Percentiles rank a stretch among this genome's conserved stretches.
Conservation (phyloP, 192 early-diverging fungal genomes). For the Lobosporangium transversale region DNA sequence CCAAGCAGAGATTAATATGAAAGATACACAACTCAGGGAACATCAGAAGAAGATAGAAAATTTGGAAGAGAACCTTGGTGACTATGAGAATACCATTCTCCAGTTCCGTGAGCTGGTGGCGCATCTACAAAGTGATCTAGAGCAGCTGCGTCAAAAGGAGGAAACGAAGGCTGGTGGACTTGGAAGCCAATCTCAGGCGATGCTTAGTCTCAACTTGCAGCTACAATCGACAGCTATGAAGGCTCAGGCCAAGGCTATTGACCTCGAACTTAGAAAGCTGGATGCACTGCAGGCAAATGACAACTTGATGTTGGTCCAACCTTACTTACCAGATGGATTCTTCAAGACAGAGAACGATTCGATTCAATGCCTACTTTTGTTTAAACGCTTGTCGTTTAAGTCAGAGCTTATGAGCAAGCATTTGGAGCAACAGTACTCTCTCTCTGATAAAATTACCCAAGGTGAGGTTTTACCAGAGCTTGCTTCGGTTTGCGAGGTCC, state of each 20-base stretch:
- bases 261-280: slow-evolving; percentile 88
- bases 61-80: slow-evolving; percentile 83
- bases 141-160: slow-evolving; percentile 73
- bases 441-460: slow-evolving; percentile 68
- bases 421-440: slow-evolving; percentile 67
- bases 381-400: slow-evolving; percentile 88
- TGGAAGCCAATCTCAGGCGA: slow-evolving; percentile 79
- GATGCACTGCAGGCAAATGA: slow-evolving; percentile 87
- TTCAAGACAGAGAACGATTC: slow-evolving; percentile 82
- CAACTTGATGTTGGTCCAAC: slow-evolving; percentile 70
- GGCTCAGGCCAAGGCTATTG: slow-evolving; percentile 88
- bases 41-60: slow-evolving; percentile 65
- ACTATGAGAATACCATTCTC: slow-evolving; percentile 85
- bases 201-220: slow-evolving; percentile 82
- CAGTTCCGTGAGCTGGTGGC: slow-evolving; percentile 88
- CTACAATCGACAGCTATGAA: slow-evolving; percentile 84
- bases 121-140: slow-evolving; percentile 80
- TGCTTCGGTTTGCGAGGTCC: slow-evolving; percentile 66
- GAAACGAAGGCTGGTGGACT: slow-evolving; percentile 58
- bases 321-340: slow-evolving; percentile 89
- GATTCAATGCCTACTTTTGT: slow-evolving; percentile 76
- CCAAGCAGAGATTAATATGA: slow-evolving; percentile 83
- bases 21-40: slow-evolving; percentile 74
- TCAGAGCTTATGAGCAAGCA: slow-evolving; percentile 77
- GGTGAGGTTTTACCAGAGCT: slow-evolving; percentile 61